Conservation (phyloP, 73 alveolate species). For the Paramecium primaurelia region DNA sequence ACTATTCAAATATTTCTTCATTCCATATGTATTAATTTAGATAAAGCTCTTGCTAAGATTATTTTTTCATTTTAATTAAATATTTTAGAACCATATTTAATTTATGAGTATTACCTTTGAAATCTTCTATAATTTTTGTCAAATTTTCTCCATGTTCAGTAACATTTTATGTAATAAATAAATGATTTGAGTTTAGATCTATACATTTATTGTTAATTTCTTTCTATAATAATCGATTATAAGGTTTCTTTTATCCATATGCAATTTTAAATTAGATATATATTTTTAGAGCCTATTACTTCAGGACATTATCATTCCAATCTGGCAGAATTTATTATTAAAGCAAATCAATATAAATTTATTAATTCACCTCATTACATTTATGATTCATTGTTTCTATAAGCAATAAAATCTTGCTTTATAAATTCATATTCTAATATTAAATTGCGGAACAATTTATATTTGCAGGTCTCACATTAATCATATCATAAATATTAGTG, state of each 20-base stretch:
- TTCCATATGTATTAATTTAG: neutral
- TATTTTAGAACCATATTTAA: no score
- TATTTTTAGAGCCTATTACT: neutral
- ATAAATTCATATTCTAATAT: no score
- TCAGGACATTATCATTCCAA: neutral
- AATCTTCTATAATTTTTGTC: neutral
- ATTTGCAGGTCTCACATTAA: neutral
- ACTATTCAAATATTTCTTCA: neutral
- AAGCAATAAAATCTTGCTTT: neutral
- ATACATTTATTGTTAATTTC: no score
- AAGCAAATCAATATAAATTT: neutral
- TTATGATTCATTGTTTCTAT: neutral
- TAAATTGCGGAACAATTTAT: neutral
- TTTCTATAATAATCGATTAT: no score
- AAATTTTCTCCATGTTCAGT: neutral
- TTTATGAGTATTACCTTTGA: no score
- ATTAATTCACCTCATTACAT: neutral
- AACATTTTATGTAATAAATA: neutral
- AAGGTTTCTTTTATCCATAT: no score
- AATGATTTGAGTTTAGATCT: no score
- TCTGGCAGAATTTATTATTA: no score
- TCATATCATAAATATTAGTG: neutral
- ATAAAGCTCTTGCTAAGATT: neutral
- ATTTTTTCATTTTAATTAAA: no score
- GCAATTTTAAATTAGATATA: no score